Base-by-base conservation (phyloP, 2,329 filamentous ascomycete genomes). In the Tolypocladium amazonense region DNA sequence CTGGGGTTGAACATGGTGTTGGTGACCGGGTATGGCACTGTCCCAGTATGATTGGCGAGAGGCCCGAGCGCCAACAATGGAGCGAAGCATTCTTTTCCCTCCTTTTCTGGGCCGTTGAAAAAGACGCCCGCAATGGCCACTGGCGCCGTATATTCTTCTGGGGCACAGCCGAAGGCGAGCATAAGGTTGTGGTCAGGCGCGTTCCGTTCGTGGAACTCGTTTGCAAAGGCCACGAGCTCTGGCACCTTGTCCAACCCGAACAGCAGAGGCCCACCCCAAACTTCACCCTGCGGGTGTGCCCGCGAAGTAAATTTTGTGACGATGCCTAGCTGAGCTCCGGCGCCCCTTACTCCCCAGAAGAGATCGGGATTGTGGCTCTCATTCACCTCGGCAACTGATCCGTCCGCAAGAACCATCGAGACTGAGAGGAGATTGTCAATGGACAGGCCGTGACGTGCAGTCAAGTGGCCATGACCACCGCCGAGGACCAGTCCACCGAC, bases 381-480 rank as follows among this genome's bases (percentile, higher is more conserved):
- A 1, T 77, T 80, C 70, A 73, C 73, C 0, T 63, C 70, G 7
- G 77, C 68, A 3, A 75, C 61, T 15, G 65, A 63, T 0, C 75
- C 75, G 43, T 72, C 66, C 8, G 75, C 73, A 1, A 75, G 70
- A 0, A 80, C 73, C 6, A 79, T 69, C 41, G 73, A 66, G 2
- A 69, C 71, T 0, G 71, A 72, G 8, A 77, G n/a, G 6, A 81
- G 66, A n/a, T 71, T 70, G 61, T 81, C 78, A 15, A 76, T 68
- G 7, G 73, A 65, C 15, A 87, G 73, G 0, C 86, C 86, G 58
- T 83, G 73, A 35, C 73, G 71, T 0, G 81, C 79, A 33, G 76
- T 79, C n/a, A 87, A 71, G 69, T 79, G 79, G 1, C 85, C 83
- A 65, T 82, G 83, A 1, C 84, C 84, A 33, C 83, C 83, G 1